Percentiles rank a stretch among this genome's conserved stretches.
Conservation (phyloP, 169 alveolate genomes). For the Plasmodium inui region DNA sequence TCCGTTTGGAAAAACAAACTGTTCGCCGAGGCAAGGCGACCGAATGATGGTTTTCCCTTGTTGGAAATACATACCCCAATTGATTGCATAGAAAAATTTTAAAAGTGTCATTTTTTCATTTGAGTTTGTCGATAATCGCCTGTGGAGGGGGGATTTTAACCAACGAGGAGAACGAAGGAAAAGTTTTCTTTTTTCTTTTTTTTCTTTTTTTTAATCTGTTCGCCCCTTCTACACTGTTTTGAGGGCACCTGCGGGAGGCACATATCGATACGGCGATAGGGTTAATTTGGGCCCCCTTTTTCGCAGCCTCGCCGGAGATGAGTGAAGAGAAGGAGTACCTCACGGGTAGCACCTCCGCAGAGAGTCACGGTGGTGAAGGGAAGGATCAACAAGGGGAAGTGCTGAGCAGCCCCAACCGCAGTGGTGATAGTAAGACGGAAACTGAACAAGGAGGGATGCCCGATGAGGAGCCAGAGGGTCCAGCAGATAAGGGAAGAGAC, state of each 20-base stretch:
- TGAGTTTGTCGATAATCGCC: background rate
- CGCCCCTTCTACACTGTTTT: background rate
- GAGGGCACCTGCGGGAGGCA: background rate
- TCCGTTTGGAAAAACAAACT: background rate
- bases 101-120: background rate
- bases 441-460: background rate
- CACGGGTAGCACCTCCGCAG: slow-evolving; percentile 1
- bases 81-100: background rate
- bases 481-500: background rate
- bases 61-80: background rate
- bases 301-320: background rate
- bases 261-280: background rate
- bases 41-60: background rate
- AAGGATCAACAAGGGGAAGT: background rate
- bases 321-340: background rate
- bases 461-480: background rate
- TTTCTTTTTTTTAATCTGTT: background rate
- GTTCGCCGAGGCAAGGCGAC: background rate
- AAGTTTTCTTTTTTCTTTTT: background rate
- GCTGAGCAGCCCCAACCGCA: background rate
- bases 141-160: background rate
- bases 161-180: background rate
- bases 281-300: background rate
- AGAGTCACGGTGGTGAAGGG: background rate
- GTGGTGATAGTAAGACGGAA: background rate